Evolutionary conservation across 2,329 filamentous ascomycete species (phyloP).

Genomic region (Beauveria sp.): DNA sequence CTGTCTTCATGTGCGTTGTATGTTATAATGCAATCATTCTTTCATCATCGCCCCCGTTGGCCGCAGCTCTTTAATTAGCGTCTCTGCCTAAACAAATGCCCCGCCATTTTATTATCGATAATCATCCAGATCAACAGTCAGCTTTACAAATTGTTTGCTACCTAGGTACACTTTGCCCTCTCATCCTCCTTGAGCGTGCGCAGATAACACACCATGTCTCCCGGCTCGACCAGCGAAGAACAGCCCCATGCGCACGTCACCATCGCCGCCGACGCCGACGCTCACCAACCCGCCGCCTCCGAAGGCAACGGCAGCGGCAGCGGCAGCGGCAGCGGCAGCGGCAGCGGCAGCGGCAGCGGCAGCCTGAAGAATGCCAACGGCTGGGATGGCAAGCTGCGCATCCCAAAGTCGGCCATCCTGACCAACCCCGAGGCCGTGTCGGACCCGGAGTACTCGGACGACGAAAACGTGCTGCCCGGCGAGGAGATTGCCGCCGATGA

Average conservation of each 20-base stretch:
- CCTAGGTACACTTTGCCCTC: neutral
- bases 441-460: conserved; percentile 77
- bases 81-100: conserved; percentile 8
- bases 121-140: neutral
- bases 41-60: neutral
- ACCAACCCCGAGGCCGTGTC: conserved; percentile 75
- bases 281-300: neutral
- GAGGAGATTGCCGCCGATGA: conserved; percentile 78
- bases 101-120: conserved; percentile 9
- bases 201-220: conserved; percentile 31
- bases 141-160: neutral
- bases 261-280: conserved; percentile 32
- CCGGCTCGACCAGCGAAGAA: conserved; percentile 25
- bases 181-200: neutral
- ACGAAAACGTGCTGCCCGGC: conserved; percentile 58
- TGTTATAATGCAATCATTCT: neutral
- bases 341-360: conserved; percentile 38
- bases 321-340: conserved; percentile 33
- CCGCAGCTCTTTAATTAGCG: neutral
- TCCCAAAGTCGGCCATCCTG: conserved; percentile 56
- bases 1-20: too few relatives aligned
- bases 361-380: conserved; percentile 55
- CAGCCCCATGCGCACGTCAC: conserved; percentile 39
- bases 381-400: conserved; percentile 76
- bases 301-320: conserved; percentile 29